Evolutionary conservation across 2,329 filamentous ascomycete genomes (phyloP).

Genomic region (Penicillium sp.): DNA sequence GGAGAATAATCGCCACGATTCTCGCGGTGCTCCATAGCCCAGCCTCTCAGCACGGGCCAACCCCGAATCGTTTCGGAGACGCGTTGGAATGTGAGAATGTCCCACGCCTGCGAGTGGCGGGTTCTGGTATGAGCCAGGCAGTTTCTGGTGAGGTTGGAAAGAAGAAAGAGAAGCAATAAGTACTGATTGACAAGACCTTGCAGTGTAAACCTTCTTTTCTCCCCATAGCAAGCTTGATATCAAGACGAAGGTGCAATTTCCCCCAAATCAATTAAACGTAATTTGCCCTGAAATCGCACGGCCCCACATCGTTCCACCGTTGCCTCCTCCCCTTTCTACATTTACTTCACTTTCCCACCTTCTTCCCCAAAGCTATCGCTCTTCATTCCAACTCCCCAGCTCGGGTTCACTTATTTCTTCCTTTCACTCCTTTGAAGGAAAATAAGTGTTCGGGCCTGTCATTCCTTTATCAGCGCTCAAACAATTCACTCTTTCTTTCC

Average conservation of each 20-base stretch:
- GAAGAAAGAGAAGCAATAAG: conserved; percentile 14
- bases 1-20: conserved; percentile 13
- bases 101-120: conserved; percentile 20
- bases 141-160: conserved; percentile 18
- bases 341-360: conserved; percentile 5
- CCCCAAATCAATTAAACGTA: conserved; percentile 7
- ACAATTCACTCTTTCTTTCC: conserved; percentile 20
- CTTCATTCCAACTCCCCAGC: conserved; percentile 14
- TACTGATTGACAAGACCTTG: conserved; percentile 1
- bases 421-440: conserved; percentile 27
- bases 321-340: conserved; percentile 1
- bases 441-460: conserved; percentile 32
- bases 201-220: background rate
- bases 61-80: background rate
- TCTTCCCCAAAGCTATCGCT: conserved; percentile 11
- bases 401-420: conserved; percentile 25
- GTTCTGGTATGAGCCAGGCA: conserved; percentile 17
- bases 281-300: conserved; percentile 12
- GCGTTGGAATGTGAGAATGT: conserved; percentile 28
- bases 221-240: background rate
- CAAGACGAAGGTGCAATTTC: conserved; percentile 1
- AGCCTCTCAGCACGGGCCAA: conserved; percentile 18
- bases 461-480: conserved; percentile 29
- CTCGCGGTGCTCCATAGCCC: conserved; percentile 5
- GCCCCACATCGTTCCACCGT: conserved; percentile 12